phyloP scores from a whole-genome alignment of 805 yeast genomes.

The Yarrowia sp. region DNA sequence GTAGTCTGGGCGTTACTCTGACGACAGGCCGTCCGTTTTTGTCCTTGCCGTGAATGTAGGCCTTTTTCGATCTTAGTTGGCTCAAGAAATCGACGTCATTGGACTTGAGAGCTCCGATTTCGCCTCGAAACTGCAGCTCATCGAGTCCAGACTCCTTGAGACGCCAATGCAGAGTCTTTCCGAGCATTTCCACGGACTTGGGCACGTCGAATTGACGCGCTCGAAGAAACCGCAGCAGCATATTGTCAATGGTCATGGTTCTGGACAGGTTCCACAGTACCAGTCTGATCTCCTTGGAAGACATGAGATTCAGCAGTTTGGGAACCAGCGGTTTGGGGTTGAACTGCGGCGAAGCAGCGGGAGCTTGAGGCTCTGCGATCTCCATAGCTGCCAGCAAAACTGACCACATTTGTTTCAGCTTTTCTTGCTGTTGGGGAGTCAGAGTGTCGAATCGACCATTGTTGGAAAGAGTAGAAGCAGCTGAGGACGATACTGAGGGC shows the following conservation, averaged over 20 bases:
- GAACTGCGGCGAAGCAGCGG: slow-evolving; percentile 6
- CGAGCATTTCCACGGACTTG: slow-evolving; percentile 77
- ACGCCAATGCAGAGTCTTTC: slow-evolving; percentile 89
- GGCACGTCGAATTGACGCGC: slow-evolving; percentile 90
- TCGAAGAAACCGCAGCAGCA: slow-evolving; percentile 76
- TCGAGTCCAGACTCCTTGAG: slow-evolving; percentile 73
- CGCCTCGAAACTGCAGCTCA: slow-evolving; percentile 60
- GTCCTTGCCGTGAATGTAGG: slow-evolving; percentile 95
- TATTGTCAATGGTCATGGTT: slow-evolving; percentile 59
- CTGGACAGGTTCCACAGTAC: slow-evolving; percentile 38
- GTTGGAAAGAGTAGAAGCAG: background rate
- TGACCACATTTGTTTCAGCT: slow-evolving; percentile 24
- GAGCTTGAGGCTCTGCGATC: slow-evolving; percentile 6
- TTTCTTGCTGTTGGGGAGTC: slow-evolving; percentile 16
- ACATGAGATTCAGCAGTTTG: background rate
- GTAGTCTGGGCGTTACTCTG: slow-evolving; percentile 55
- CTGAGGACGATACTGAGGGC: slow-evolving; percentile 3
- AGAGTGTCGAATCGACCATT: slow-evolving; percentile 23
- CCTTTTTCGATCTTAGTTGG: slow-evolving; percentile 87
- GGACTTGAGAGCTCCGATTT: slow-evolving; percentile 61
- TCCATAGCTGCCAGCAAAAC: slow-evolving; percentile 15
- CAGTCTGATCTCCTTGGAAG: slow-evolving; percentile 27
- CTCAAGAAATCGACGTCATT: slow-evolving; percentile 79
- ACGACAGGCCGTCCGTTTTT: slow-evolving; percentile 93
- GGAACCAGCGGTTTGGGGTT: slow-evolving; percentile 9